Conservation (phyloP, 176 grass and related monocot species). For the Aegilops umbellulata region DNA sequence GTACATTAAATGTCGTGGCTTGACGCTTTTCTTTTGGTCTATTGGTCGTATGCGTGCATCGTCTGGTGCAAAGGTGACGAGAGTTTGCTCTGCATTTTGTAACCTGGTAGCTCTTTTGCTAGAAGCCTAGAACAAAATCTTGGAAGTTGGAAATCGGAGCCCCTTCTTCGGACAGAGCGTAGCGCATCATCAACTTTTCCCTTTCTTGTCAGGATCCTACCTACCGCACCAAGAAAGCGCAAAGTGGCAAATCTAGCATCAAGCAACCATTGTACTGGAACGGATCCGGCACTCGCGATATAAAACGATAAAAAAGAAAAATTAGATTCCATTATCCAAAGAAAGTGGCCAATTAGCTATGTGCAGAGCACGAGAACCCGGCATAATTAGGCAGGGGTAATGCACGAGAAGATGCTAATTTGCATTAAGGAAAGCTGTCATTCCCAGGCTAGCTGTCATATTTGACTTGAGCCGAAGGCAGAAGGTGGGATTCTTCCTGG, state of each 20-base stretch:
- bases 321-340: neutral
- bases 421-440: constrained; percentile 19
- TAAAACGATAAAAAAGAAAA: neutral
- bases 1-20: no score
- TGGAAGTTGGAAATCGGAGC: constrained; percentile 9
- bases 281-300: constrained; percentile 26
- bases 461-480: constrained; percentile 29
- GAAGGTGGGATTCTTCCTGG: neutral
- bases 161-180: constrained; percentile 7
- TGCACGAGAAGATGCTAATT: neutral
- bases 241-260: constrained; percentile 34
- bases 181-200: neutral
- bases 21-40: neutral
- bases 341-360: neutral
- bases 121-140: constrained; percentile 23
- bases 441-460: constrained; percentile 27
- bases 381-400: constrained; percentile 16
- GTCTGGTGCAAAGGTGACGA: neutral
- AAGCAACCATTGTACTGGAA: neutral
- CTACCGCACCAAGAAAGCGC: neutral
- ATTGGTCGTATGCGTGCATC: neutral
- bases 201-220: neutral
- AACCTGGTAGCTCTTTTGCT: neutral
- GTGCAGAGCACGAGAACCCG: constrained; percentile 9
- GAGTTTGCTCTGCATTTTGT: neutral